These are phyloP conservation scores for Ogataea trehalophila DNA, from an alignment of 805 yeast genomes.

Conservation along the genomic window DNA sequence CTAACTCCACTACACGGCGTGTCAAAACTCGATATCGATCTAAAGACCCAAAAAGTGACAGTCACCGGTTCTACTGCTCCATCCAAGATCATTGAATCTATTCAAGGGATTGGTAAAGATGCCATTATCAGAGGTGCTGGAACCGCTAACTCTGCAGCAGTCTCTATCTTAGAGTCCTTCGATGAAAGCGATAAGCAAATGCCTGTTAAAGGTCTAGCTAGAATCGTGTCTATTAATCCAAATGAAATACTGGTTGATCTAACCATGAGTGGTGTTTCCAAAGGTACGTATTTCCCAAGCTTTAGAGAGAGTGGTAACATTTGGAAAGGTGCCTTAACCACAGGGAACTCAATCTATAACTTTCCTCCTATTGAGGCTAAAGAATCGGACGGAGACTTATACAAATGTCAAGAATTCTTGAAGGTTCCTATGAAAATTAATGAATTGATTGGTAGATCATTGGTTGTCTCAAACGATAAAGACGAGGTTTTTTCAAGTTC, in stretches of 20 bases:
- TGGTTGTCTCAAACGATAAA: constrained; percentile 40
- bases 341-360: constrained; percentile 49
- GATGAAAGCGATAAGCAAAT: constrained; percentile 38
- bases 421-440: constrained; percentile 43
- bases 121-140: constrained; percentile 94
- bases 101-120: constrained; percentile 75
- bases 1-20: constrained; percentile 49
- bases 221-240: constrained; percentile 65
- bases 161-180: constrained; percentile 78
- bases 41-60: constrained; percentile 55
- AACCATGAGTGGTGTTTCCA: constrained; percentile 65
- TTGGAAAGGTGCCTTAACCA: constrained; percentile 62
- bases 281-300: constrained; percentile 66
- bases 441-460: constrained; percentile 68
- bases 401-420: constrained; percentile 43
- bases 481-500: constrained; percentile 39
- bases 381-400: constrained; percentile 28
- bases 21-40: constrained; percentile 48
- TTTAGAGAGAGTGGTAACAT: constrained; percentile 72
- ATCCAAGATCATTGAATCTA: constrained; percentile 59
- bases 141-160: constrained; percentile 82
- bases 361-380: constrained; percentile 37
- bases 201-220: constrained; percentile 81
- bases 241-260: constrained; percentile 64
- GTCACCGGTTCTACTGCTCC: constrained; percentile 75